phyloP scores from a whole-genome alignment of 164 flowering plant species.

The Vitis vinifera region ASM3070453v1 NC_081814.1:13273001-13273500 shows the following conservation, averaged over 20 bases:
- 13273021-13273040: too few species aligned
- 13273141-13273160: neutral
- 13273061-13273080: neutral
- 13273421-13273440: too few species aligned
- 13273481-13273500: too few species aligned
- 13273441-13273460: too few species aligned
- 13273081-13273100: neutral
- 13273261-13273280: conserved; percentile 74
- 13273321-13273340: conserved; percentile 78
- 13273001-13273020: too few species aligned
- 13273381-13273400: conserved; percentile 14
- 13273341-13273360: conserved; percentile 53
- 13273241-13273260: conserved; percentile 83
- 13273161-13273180: neutral
- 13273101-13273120: neutral
- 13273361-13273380: conserved; percentile 80
- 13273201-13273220: conserved; percentile 30
- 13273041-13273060: too few species aligned
- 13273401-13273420: neutral
- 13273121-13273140: neutral
- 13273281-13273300: conserved; percentile 98
- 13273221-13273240: conserved; percentile 33
- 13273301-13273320: conserved; percentile 87
- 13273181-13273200: conserved; percentile 32
- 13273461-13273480: too few species aligned